Evolutionary conservation across 306 rosid species (phyloP), one percentile per base, ranked within the genome.

Genomic region (Trifolium pratense): DNA sequence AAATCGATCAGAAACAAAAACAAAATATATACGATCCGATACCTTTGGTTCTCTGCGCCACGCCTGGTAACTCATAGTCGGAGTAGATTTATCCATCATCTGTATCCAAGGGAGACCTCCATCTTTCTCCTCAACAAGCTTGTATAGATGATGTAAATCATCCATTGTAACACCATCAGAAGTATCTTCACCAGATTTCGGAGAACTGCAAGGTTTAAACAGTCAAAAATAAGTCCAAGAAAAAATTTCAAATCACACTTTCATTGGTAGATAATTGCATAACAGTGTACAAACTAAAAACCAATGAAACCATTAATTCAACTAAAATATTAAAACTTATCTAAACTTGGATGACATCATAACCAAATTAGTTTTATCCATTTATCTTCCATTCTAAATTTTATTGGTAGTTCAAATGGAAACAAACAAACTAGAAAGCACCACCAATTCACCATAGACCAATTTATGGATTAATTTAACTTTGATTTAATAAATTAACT

Each of bases 11-110:
- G 31, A 29, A 4, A 29, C 32, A 29, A 29, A 29, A 29, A 29
- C 32, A 29, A 29, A 29, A 2, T 13, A 0, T 9, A 68, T 21
- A 21, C 2, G 25, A 21, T 21, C n/a, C 0, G 37, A 71, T 81
- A 86, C 90, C 84, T 81, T 81, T 51, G 84, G 87, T n/a, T 86
- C 90, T 70, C 90, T 84, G 7, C 71, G 84, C 88, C 88, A 86
- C 25, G 90, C 87, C 57, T 86, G 74, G 82, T 84, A 86, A 46
- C 71, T 25, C 90, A 86, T 76, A 69, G 58, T 79, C 3, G 88
- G 90, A 2, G 90, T 78, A 7, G 83, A 68, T 52, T 86, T 84
- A 65, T 86, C 90, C 90, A 86, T 86, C 84, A 84, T 84, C 3
- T 64, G 86, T 7, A 69, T 79, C 90, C 90, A 86, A 73, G 88